A percentile compares a stretch with the other conserved stretches of the same genome.
Evolutionary conservation across 139 green algal species (phyloP).

Genomic region (Chlamydomonas sp.): DNA sequence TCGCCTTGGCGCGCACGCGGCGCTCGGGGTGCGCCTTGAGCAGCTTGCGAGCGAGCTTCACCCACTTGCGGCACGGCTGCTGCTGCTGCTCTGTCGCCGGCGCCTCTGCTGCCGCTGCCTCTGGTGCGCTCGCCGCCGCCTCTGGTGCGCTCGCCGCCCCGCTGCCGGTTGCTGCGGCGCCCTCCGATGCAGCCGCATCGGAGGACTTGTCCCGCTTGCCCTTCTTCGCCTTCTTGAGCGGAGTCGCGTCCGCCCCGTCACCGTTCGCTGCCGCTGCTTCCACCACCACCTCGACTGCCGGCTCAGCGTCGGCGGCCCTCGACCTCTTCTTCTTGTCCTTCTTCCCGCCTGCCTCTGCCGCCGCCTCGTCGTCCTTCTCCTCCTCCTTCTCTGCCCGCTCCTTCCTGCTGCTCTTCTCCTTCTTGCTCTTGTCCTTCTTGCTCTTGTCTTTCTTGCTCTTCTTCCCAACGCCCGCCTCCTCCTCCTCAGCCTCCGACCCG

Average conservation of each 20-base stretch:
- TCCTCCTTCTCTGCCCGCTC: conserved; percentile 2
- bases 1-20: too few relatives aligned
- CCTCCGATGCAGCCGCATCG: background rate
- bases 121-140: background rate
- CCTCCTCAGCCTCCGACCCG: background rate
- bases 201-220: background rate
- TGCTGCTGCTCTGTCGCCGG: too few relatives aligned
- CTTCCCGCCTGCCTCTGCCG: too few relatives aligned
- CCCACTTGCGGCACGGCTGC: too few relatives aligned
- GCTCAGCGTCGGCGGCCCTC: too few relatives aligned
- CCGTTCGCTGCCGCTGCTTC: too few relatives aligned
- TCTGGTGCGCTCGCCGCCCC: background rate
- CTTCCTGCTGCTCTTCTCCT: background rate
- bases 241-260: too few relatives aligned
- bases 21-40: too few relatives aligned
- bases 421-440: background rate
- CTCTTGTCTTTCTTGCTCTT: conserved; percentile 23
- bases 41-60: conserved; percentile 2
- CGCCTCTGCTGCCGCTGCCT: background rate
- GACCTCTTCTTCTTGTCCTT: too few relatives aligned
- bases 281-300: too few relatives aligned
- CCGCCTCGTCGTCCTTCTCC: background rate
- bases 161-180: background rate
- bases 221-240: too few relatives aligned
- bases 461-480: background rate